These are phyloP conservation scores for Elymus sibiricus DNA, from an alignment of 176 grass and related monocot species.

Conservation along the genomic window DNA sequence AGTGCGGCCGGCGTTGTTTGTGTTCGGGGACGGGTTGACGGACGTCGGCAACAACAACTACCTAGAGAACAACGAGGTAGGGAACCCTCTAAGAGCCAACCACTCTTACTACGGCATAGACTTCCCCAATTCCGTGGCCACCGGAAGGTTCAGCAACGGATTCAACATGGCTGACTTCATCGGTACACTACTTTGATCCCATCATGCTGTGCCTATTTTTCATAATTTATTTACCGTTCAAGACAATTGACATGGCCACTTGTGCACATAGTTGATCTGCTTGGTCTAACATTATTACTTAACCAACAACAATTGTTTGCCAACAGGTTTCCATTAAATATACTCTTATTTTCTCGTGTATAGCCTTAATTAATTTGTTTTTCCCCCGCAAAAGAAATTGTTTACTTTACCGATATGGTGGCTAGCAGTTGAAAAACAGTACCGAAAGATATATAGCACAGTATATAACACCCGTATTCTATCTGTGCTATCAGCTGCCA, in stretches of 20 bases:
- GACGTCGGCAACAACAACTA: conserved; percentile 48
- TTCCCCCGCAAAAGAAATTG: no score
- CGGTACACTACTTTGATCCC: conserved; percentile 12
- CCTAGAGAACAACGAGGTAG: not conserved
- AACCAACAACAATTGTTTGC: not conserved
- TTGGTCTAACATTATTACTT: not conserved
- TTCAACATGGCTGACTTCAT: conserved; percentile 49
- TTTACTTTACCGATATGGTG: no score
- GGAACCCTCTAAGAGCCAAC: not conserved
- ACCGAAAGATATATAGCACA: no score
- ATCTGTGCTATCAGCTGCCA: no score
- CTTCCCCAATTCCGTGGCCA: conserved; percentile 16
- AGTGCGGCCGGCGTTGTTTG: conserved; percentile 2
- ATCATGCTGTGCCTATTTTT: not conserved
- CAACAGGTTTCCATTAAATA: not conserved
- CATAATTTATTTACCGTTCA: not conserved
- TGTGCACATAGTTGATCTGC: not conserved
- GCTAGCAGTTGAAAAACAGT: no score
- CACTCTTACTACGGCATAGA: conserved; percentile 41
- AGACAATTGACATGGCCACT: not conserved
- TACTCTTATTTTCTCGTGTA: not conserved
- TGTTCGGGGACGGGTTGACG: conserved; percentile 24
- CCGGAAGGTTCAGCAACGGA: conserved; percentile 56
- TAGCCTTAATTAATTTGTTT: no score
- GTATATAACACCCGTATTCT: no score